Base-by-base conservation (phyloP, 2,329 filamentous ascomycete species). In the Colletotrichum higginsianum region DNA sequence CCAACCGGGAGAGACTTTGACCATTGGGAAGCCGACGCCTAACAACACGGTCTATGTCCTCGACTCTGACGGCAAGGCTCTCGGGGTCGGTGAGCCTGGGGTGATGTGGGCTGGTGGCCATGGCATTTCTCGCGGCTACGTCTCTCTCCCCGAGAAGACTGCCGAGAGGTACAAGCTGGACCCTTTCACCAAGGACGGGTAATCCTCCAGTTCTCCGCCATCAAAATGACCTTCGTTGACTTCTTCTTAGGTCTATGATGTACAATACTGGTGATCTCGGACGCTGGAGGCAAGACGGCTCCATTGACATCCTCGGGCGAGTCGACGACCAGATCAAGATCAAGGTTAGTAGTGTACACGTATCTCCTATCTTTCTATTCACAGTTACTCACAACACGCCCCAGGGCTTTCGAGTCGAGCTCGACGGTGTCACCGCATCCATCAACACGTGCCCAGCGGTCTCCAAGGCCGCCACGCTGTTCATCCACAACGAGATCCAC, bases 291-390 rank as follows among this genome's bases (percentile, higher is more conserved):
- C 75, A 80, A 2, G 85, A 89, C 74, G 88, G 89, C 9, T 84
- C 82, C 26, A 81, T 91, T 53, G 83, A 88, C 40, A 88, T 87
- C 30, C 83, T 89, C 26, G 88, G 89, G 2, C 84, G 89, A 55
- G 82, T 83, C 13, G 89, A 91, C 74, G 88, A 90, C 69, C 89
- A 91, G 76, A 86, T 91, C 71, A 91, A 91, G 78, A 84, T 91
- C 76, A 72, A 72, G 46, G 69, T 68, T 21, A 30, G 26, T 26
- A 46, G 68, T 26, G 15, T 3, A 18, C n/a, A 42, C 16, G 12
- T 4, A 3, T 7, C 5, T 7, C 2, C 15, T 12, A 4, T 12
- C 30, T 21, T n/a, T 18, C 5, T 12, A 8, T 4, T 12, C 4
- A 5, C 26, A 3, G 2, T 53, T 47, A 26, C 9, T 46, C 49